Conservation (phyloP, 495 filamentous ascomycete genomes). For the Aspergillus biplanus region DNA sequence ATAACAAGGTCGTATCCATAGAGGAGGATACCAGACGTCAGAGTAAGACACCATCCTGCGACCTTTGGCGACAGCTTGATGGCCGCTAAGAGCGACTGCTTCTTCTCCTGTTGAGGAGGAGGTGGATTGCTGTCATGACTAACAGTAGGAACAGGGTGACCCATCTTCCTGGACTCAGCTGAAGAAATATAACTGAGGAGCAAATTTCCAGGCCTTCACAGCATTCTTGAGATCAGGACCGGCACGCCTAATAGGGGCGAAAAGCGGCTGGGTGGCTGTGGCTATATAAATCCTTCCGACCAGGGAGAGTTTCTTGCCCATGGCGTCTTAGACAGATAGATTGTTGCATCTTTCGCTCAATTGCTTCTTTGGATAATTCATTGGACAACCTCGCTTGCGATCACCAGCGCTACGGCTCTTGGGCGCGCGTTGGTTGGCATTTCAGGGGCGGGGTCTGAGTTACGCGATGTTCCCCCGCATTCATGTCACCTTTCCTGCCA, state of each 20-base stretch:
- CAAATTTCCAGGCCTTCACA: no score
- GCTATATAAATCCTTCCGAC: no score
- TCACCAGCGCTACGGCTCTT: neutral
- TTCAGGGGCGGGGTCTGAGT: neutral
- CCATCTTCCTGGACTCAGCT: no score
- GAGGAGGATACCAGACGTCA: slow-evolving; percentile 43
- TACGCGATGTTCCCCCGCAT: neutral
- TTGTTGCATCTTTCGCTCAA: no score
- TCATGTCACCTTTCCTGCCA: neutral
- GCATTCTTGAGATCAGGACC: no score
- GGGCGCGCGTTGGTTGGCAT: neutral
- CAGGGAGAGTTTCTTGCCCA: no score
- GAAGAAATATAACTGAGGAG: no score
- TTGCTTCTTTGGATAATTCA: neutral
- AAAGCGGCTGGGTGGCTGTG: no score
- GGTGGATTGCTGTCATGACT: slow-evolving; percentile 3
- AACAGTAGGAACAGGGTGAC: neutral
- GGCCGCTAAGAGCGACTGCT: slow-evolving; percentile 8
- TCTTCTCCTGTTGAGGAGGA: neutral
- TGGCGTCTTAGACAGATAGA: no score
- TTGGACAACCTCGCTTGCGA: neutral
- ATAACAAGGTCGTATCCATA: slow-evolving; percentile 56
- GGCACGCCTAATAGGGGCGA: no score
- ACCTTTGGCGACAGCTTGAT: slow-evolving; percentile 27
- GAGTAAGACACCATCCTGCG: slow-evolving; percentile 33